Evolutionary conservation across 1,284 basidiomycete genomes (phyloP), one percentile per base, ranked within the genome.

Genomic region (Marasmius fiardii): DNA sequence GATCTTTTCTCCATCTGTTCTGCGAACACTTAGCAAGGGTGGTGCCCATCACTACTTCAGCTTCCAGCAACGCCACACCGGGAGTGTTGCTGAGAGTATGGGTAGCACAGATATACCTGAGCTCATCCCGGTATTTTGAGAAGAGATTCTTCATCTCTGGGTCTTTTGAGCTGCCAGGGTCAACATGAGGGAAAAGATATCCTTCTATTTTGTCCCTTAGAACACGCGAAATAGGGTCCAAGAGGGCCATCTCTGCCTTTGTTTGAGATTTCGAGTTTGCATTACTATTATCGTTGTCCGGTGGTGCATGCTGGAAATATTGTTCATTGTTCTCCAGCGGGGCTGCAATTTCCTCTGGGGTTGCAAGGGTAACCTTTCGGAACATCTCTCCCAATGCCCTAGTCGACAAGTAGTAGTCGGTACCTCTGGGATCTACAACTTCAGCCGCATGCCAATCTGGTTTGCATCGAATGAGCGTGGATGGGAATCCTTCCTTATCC

Each of bases 401-500:
- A 43, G 71, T 73, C 1, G 88, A 90, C 51, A 76, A 71, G 65
- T 92, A 92, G 67, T 86, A 90, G 63, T 90, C 86, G 1, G 77
- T 81, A 33, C 76, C 65, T 16, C 81, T 78, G 33, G 82, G 79
- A 6, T 72, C 69, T 3, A 79, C 73, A 23, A 85, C 79, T 63
- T 91, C 89, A 10, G 82, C 81, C 53, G 78, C 75, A 57, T 88
- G 80, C 90, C 90, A 92, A 64, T 92, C 88, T 0, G 89, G 89
- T 63, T 87, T 90, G 65, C 76, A 81, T 18, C 74, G 77, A 45
- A 89, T 86, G 11, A 87, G 72, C 0, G 70, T 72, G 49, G 58
- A 69, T 50, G 71, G 89, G 68, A 73, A 74, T 60, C 54, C 52
- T 31, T 71, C 61, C 1, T 75, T 65, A 37, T 74, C 69, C 16